Evolutionary conservation across 345 rosid species (phyloP), one percentile per base, ranked within the genome.

Genomic region (Euphorbia lathyris): DNA sequence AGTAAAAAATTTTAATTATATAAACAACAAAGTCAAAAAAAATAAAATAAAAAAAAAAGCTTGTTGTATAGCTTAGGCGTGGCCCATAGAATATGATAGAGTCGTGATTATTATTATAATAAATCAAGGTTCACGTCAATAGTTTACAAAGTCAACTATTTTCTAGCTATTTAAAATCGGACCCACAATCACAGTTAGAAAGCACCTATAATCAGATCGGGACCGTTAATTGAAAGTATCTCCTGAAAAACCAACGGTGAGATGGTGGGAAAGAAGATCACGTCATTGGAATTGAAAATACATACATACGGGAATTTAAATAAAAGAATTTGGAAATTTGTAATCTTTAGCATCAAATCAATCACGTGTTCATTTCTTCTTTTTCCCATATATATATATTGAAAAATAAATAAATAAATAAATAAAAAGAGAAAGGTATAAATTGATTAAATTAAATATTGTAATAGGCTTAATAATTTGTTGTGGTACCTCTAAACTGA

Each of bases 181-280:
- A 17, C 63, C 40, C 40, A 67, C 48, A 42, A 29, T n/a, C 70
- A 23, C 50, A 79, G 40, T 1, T 3, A 14, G 14, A 63, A 3
- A 22, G 11, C 4, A 1, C 13, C 16, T 19, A 26, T 25, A 9
- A 42, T 1, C 9, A 45, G 30, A 76, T 76, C 77, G 4, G 0
- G 0, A 52, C 78, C 82, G 74, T 70, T 73, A n/a, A 64, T 5
- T 55, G 19, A 17, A 30, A 56, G 56, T 32, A 30, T 59, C 58
- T 22, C 72, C 6, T 13, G 53, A 65, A 34, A n/a, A 29, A 65
- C 68, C 63, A 22, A 76, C 63, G 79, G 79, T n/a, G 25, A 47
- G 69, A 78, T 11, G 58, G 61, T 56, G 58, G 56, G 52, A 27
- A 43, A 23, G 40, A 40, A 32, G 27, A 66, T 17, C 74, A 78